A percentile compares a stretch with the other conserved stretches of the same genome.
Conservation (phyloP, 2,329 filamentous ascomycete genomes). For the Fusarium domesticum region DNA sequence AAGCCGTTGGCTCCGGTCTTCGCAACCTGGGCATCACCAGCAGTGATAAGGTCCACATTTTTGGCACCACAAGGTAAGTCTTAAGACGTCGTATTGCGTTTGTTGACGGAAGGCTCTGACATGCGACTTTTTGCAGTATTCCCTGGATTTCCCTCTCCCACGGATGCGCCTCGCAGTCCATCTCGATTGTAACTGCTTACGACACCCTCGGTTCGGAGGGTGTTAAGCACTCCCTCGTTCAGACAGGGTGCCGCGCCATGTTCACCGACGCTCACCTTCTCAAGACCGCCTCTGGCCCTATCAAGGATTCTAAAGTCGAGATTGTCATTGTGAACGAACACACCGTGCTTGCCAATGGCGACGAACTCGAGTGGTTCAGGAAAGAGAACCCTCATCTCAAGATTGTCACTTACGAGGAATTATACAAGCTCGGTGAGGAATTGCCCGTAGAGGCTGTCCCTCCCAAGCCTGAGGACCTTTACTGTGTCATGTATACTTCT, state of each 20-base stretch:
- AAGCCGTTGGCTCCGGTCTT: slow-evolving; percentile 70
- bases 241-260: slow-evolving; percentile 78
- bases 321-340: slow-evolving; percentile 62
- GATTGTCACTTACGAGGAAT: slow-evolving; percentile 54
- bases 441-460: slow-evolving; percentile 69
- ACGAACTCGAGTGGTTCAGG: slow-evolving; percentile 55
- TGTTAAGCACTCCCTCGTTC: slow-evolving; percentile 78
- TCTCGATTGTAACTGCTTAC: slow-evolving; percentile 91
- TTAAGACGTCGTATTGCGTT: not conserved
- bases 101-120: slow-evolving; percentile 6
- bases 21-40: slow-evolving; percentile 68
- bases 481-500: slow-evolving; percentile 84
- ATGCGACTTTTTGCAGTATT: slow-evolving; percentile 46
- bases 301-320: slow-evolving; percentile 56
- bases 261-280: slow-evolving; percentile 81
- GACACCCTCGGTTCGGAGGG: slow-evolving; percentile 85
- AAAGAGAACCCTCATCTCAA: slow-evolving; percentile 52
- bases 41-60: slow-evolving; percentile 72
- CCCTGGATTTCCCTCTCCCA: slow-evolving; percentile 85
- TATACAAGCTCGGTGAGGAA: slow-evolving; percentile 58
- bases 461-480: slow-evolving; percentile 72
- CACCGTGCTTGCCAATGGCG: slow-evolving; percentile 48
- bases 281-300: slow-evolving; percentile 54
- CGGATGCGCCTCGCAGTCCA: slow-evolving; percentile 73
- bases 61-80: slow-evolving; percentile 73